phyloP scores from a whole-genome alignment of 495 filamentous ascomycete genomes.

The Aspergillus mulundensis region DNA sequence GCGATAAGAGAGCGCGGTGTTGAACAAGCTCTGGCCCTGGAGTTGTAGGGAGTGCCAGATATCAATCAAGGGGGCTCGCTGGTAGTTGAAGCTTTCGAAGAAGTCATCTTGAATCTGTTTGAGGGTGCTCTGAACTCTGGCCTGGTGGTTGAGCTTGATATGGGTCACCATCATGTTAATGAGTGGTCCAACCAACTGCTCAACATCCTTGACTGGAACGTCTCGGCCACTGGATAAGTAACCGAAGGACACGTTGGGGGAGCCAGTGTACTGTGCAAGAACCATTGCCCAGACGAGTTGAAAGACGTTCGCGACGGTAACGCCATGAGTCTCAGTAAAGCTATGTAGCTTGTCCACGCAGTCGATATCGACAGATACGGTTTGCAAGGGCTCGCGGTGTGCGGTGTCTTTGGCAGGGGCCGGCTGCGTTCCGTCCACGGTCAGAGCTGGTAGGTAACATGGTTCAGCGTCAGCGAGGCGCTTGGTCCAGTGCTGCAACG shows the following conservation, averaged over 20 bases:
- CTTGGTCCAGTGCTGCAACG: slow-evolving; percentile 8
- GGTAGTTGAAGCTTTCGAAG: slow-evolving; percentile 13
- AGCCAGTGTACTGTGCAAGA: slow-evolving; percentile 2
- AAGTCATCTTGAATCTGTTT: slow-evolving; percentile 5
- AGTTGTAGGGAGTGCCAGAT: slow-evolving; percentile 12
- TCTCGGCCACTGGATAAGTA: slow-evolving; percentile 13
- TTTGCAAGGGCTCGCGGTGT: not conserved
- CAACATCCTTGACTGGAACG: slow-evolving; percentile 9
- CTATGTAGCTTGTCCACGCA: not conserved
- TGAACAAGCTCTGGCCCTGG: slow-evolving; percentile 10
- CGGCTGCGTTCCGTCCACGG: not conserved
- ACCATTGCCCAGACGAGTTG: slow-evolving; percentile 14
- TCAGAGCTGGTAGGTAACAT: slow-evolving; percentile 8
- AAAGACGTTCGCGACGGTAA: slow-evolving; percentile 9
- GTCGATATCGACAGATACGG: not conserved
- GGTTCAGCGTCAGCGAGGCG: slow-evolving; percentile 14
- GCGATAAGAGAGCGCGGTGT: slow-evolving; percentile 13
- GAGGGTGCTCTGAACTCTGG: slow-evolving; percentile 2
- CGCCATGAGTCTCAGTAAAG: slow-evolving; percentile 2
- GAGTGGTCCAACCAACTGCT: slow-evolving; percentile 9
- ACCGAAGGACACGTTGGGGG: slow-evolving; percentile 9
- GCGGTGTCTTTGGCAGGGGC: not conserved
- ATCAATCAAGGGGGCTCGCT: slow-evolving; percentile 4
- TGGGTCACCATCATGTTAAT: slow-evolving; percentile 12
- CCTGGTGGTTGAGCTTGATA: not conserved